phyloP scores from a whole-genome alignment of 129 eudicot species.

The Helianthus annuus region DNA sequence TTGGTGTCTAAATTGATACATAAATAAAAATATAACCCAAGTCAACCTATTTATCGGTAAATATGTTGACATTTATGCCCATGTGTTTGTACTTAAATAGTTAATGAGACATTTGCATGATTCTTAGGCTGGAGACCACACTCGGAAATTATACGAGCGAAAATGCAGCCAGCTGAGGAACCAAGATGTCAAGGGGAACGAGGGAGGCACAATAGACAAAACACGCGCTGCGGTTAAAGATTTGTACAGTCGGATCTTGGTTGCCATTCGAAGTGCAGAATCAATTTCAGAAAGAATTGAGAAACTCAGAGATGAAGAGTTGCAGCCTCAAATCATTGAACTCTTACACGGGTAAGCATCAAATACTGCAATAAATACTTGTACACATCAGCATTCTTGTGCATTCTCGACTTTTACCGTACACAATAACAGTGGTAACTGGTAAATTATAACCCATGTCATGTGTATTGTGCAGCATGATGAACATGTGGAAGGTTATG shows the following conservation, averaged over 20 bases:
- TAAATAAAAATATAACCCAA: too few relatives aligned
- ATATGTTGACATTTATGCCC: not conserved
- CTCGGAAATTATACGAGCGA: constrained; percentile 72
- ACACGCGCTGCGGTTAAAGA: constrained; percentile 87
- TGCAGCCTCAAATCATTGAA: constrained; percentile 87
- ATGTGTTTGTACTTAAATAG: constrained; percentile 1
- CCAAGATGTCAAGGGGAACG: constrained; percentile 84
- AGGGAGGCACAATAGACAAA: constrained; percentile 73
- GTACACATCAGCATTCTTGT: constrained; percentile 8
- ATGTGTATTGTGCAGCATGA: constrained; percentile 49
- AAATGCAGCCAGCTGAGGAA: constrained; percentile 82
- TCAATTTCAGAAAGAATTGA: constrained; percentile 83
- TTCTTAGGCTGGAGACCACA: constrained; percentile 77
- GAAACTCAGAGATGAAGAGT: constrained; percentile 81
- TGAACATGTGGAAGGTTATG: constrained; percentile 74
- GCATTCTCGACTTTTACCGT: constrained; percentile 15
- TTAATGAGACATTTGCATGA: constrained; percentile 14
- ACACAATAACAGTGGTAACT: constrained; percentile 1
- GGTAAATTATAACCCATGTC: constrained; percentile 10
- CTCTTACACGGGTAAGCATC: constrained; percentile 82
- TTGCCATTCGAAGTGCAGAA: constrained; percentile 93
- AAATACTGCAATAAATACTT: not conserved
- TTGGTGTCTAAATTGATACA: not conserved
- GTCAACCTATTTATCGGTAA: too few relatives aligned
- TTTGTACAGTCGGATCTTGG: constrained; percentile 84